phyloP scores from a whole-genome alignment of 176 grass and related monocot species.

The Avena insularis region DNA sequence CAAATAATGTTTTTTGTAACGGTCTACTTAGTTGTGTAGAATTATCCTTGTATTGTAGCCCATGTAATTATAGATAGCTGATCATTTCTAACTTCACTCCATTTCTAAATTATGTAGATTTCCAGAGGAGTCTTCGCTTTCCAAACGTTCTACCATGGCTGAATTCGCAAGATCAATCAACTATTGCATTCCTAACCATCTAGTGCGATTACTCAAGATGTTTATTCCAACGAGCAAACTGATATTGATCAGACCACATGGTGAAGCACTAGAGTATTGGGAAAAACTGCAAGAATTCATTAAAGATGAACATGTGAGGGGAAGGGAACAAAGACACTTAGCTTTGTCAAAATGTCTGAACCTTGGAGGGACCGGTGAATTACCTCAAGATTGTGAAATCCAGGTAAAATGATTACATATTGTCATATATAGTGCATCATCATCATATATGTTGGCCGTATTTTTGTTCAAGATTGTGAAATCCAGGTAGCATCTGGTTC shows the following conservation, averaged over 20 bases:
- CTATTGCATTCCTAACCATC: conserved; percentile 10
- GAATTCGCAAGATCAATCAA: conserved; percentile 32
- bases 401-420: not conserved
- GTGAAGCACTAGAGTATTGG: not conserved
- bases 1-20: not conserved
- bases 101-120: not conserved
- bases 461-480: not conserved
- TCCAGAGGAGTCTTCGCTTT: not conserved
- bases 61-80: not conserved
- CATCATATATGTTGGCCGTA: not conserved
- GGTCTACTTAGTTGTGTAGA: not conserved
- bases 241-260: not conserved
- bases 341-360: conserved; percentile 22
- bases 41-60: not conserved
- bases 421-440: not conserved
- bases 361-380: not conserved
- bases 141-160: conserved; percentile 4
- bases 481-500: not conserved
- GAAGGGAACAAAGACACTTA: not conserved
- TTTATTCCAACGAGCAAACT: not conserved
- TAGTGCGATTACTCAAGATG: conserved; percentile 4
- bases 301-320: not conserved
- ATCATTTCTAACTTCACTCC: not conserved
- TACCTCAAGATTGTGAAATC: not conserved
- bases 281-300: not conserved